These are phyloP conservation scores for Brassica nigra DNA, from an alignment of 345 rosid species.

Conservation along the genomic window DNA sequence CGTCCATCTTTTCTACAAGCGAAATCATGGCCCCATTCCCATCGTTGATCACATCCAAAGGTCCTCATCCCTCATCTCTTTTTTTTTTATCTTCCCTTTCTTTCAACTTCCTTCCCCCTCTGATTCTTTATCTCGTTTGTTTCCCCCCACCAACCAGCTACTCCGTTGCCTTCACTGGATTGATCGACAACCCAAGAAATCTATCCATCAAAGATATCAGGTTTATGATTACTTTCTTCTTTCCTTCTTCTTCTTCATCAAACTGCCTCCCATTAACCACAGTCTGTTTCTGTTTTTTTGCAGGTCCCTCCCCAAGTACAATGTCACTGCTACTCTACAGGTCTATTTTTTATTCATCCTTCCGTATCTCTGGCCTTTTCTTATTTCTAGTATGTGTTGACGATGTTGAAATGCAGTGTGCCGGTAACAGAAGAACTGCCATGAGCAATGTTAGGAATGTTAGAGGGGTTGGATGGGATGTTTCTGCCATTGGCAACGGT, in stretches of 20 bases:
- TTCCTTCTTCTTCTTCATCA: no score
- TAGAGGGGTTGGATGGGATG: conserved; percentile 96
- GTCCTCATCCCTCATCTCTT: conserved; percentile 28
- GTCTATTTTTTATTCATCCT: conserved; percentile 30
- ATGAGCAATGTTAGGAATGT: conserved; percentile 84
- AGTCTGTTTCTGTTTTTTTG: neutral
- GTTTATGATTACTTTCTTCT: conserved; percentile 16
- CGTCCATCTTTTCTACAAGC: conserved; percentile 84
- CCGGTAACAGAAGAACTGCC: conserved; percentile 98
- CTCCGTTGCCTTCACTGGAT: conserved; percentile 41
- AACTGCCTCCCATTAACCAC: no score
- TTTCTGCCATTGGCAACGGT: conserved; percentile 96
- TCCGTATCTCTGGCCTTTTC: neutral
- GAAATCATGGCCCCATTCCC: conserved; percentile 97
- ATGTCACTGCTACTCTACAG: conserved; percentile 82
- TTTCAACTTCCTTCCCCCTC: neutral
- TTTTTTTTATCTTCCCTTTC: no score
- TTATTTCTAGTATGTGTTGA: conserved; percentile 5
- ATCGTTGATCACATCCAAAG: conserved; percentile 68
- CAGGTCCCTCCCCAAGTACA: conserved; percentile 84
- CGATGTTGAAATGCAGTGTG: conserved; percentile 58
- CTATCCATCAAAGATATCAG: conserved; percentile 71
- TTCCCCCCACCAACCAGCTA: conserved; percentile 52
- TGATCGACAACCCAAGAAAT: neutral
- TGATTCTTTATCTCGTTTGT: conserved; percentile 16